phyloP scores from a whole-genome alignment of 306 rosid genomes.

The Astragalus glycyphyllos region DNA sequence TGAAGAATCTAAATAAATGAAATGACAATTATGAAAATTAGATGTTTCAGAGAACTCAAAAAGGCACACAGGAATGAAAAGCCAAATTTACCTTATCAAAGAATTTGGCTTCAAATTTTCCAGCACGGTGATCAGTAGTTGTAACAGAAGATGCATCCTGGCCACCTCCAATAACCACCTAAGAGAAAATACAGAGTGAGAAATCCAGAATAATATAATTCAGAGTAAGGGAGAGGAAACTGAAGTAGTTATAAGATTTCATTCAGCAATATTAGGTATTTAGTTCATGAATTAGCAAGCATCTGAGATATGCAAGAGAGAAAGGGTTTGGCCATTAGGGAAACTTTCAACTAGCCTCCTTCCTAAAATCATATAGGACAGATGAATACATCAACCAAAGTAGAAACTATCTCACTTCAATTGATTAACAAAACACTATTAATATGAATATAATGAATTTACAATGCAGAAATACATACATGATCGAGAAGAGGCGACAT shows the following conservation, averaged over 20 bases:
- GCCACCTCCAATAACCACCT: slow-evolving; percentile 99
- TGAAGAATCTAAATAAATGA: slow-evolving; percentile 71
- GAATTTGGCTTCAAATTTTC: slow-evolving; percentile 93
- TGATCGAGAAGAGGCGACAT: slow-evolving; percentile 94
- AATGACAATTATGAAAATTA: slow-evolving; percentile 24
- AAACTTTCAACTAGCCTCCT: background rate
- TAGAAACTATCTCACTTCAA: background rate
- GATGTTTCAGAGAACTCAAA: background rate
- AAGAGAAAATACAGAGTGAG: slow-evolving; percentile 1
- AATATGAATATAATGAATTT: slow-evolving; percentile 14
- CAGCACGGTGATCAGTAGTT: slow-evolving; percentile 84
- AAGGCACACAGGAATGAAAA: background rate
- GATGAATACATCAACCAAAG: slow-evolving; percentile 18
- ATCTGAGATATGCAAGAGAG: background rate
- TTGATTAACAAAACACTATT: background rate
- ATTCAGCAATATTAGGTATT: background rate
- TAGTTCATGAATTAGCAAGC: background rate
- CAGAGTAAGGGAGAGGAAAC: slow-evolving; percentile 1
- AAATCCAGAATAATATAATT: background rate
- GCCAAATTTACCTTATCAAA: slow-evolving; percentile 69
- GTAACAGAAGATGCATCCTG: slow-evolving; percentile 93
- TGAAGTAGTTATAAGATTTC: background rate
- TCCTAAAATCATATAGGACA: background rate
- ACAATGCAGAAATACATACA: slow-evolving; percentile 56
- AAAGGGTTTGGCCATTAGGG: background rate